Base-by-base conservation (phyloP, 257 asterid species). In the Sherardia arvensis region DNA sequence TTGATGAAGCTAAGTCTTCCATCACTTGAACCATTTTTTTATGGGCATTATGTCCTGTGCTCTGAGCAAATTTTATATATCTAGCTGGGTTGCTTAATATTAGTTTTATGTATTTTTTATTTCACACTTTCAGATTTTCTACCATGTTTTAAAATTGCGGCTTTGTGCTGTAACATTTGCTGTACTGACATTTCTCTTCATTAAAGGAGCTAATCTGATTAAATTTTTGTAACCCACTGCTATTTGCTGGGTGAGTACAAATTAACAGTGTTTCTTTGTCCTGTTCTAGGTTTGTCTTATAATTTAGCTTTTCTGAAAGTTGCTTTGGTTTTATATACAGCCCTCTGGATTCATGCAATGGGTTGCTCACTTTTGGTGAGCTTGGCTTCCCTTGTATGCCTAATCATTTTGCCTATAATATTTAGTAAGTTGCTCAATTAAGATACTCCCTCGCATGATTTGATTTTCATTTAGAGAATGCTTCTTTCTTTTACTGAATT, bases 311-410 rank as follows among this genome's bases (percentile, higher is more conserved):
- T 43, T 14, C n/a, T 14, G 4, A 43, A 15, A 43, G 51, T 43
- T 43, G n/a, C 51, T 49, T 38, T 68, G 51, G 36, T 29, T 66
- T 66, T 64, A 71, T 30, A 71, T 70, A 69, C 29, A 92, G 99
- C 88, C 49, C 96, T 92, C 45, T 92, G 99, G 99, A 62, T 84
- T 78, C 71, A 75, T 69, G 97, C 99, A 56, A 90, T 92, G 94
- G 85, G 86, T 47, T 92, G 99, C 81, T 92, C 99, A 28, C 86
- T 92, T 53, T 77, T 92, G 87, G 99, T 92, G 84, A 92, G 99
- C 95, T 67, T 92, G 86, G 96, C 99, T 71, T 92, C 99, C 25
- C 96, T 92, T 66, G 80, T 92, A 66, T 92, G 99, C 87, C 87
- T 92, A 80, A 74, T 92, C 77, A 60, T 92, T 72, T 83, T 92